These are phyloP conservation scores for Boletus subcaerulescens DNA, from an alignment of 768 basidiomycete species.

Conservation along the genomic window DNA sequence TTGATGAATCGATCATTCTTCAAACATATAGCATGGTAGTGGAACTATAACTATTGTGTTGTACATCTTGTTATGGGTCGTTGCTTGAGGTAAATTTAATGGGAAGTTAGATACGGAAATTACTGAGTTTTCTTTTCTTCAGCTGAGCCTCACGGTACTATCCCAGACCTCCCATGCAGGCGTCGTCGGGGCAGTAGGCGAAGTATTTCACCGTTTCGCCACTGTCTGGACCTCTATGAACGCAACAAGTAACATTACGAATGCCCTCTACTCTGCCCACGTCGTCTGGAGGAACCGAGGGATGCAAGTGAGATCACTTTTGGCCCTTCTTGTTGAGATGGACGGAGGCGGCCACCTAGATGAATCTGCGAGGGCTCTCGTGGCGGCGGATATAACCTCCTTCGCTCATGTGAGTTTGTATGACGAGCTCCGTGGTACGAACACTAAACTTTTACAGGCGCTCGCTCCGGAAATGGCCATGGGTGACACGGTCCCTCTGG, in stretches of 20 bases:
- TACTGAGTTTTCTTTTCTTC: conserved; percentile 7
- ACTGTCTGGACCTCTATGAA: conserved; percentile 81
- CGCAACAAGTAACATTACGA: conserved; percentile 50
- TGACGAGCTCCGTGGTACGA: background rate
- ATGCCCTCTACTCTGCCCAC: conserved; percentile 60
- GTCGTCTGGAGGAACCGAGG: conserved; percentile 63
- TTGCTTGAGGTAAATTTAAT: conserved; percentile 55
- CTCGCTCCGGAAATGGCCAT: conserved; percentile 38
- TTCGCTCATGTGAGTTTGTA: conserved; percentile 54
- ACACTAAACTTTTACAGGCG: conserved; percentile 29
- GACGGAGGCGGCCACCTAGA: conserved; percentile 60
- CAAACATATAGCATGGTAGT: conserved; percentile 56
- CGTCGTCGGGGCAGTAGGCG: conserved; percentile 59
- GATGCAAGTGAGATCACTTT: conserved; percentile 59
- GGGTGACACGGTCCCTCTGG: conserved; percentile 34
- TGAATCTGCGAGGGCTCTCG: conserved; percentile 52
- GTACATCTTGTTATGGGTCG: conserved; percentile 61
- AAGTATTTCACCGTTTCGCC: conserved; percentile 67
- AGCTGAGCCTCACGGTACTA: conserved; percentile 56
- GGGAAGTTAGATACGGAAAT: background rate
- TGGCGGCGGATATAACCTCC: conserved; percentile 55
- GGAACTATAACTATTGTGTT: conserved; percentile 61
- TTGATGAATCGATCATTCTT: conserved; percentile 38
- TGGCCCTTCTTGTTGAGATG: conserved; percentile 63
- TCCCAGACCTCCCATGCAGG: conserved; percentile 50